Conservation (phyloP, 75 land plant species). For the Azolla pinnata region DNA sequence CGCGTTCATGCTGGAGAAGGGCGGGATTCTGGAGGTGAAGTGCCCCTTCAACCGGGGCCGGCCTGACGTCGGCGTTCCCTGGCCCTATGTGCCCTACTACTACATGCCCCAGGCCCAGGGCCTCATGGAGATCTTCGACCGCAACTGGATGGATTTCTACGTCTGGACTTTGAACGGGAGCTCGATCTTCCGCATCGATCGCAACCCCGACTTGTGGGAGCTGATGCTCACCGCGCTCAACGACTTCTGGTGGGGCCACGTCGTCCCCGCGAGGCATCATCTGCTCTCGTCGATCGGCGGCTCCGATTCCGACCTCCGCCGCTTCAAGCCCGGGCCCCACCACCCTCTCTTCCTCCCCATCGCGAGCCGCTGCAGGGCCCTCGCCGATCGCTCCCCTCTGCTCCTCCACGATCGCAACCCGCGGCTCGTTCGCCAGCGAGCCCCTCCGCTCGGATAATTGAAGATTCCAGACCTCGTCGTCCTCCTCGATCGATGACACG, state of each 20-base stretch:
- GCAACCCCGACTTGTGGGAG: conserved; percentile 62
- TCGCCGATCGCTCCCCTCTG: conserved; percentile 1
- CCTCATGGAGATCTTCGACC: conserved; percentile 60
- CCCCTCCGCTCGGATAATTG: too few species aligned
- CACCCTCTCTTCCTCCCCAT: conserved; percentile 1
- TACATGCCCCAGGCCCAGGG: conserved; percentile 90
- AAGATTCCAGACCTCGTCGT: too few species aligned
- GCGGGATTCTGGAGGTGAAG: conserved; percentile 90
- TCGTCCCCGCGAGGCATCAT: conserved; percentile 58
- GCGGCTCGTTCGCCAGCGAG: background rate
- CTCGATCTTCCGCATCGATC: conserved; percentile 45
- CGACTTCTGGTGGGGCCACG: conserved; percentile 91
- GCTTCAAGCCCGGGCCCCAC: conserved; percentile 9
- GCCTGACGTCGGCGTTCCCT: conserved; percentile 69
- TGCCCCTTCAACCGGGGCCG: conserved; percentile 87
- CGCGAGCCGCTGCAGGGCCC: background rate
- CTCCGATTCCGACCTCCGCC: background rate
- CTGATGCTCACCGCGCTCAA: conserved; percentile 49
- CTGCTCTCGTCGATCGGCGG: background rate
- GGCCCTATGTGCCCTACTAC: conserved; percentile 69
- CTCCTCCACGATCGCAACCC: conserved; percentile 1
- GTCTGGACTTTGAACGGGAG: conserved; percentile 90
- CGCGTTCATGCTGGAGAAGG: conserved; percentile 11
- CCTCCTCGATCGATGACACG: too few species aligned
- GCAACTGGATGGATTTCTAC: conserved; percentile 86